phyloP scores from a whole-genome alignment of 148 eudicot genomes.

The Rhododendron molle region DNA sequence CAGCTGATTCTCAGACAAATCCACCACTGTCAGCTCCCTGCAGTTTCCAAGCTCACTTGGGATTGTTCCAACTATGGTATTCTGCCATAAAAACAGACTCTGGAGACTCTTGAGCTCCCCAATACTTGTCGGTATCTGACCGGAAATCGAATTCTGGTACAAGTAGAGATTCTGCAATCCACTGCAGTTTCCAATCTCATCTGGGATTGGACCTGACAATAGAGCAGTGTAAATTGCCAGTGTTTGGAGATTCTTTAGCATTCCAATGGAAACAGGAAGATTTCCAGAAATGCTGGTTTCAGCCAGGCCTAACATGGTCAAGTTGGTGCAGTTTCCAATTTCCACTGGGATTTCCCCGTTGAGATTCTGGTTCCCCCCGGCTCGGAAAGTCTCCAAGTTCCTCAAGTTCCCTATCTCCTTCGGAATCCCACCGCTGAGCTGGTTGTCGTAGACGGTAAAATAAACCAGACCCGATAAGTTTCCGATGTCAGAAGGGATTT shows the following conservation, averaged over 20 bases:
- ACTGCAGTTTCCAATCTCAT: slow-evolving; percentile 76
- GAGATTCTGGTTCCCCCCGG: slow-evolving; percentile 92
- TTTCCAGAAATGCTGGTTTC: slow-evolving; percentile 82
- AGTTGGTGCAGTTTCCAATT: slow-evolving; percentile 73
- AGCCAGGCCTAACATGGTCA: slow-evolving; percentile 70
- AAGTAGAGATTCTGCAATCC: slow-evolving; percentile 69
- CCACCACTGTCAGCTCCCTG: slow-evolving; percentile 54
- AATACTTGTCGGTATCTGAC: slow-evolving; percentile 58
- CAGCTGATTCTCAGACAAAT: slow-evolving; percentile 66
- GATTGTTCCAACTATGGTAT: slow-evolving; percentile 66
- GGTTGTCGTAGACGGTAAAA: slow-evolving; percentile 66
- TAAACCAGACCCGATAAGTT: slow-evolving; percentile 48
- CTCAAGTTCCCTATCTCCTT: slow-evolving; percentile 54
- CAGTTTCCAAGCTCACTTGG: slow-evolving; percentile 72
- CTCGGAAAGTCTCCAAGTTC: slow-evolving; percentile 56
- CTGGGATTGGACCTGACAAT: slow-evolving; percentile 81
- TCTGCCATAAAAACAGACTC: slow-evolving; percentile 90
- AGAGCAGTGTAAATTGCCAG: slow-evolving; percentile 76
- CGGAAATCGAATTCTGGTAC: slow-evolving; percentile 83
- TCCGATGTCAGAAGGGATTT: slow-evolving; percentile 67
- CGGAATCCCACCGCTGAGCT: slow-evolving; percentile 69
- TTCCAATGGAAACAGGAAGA: slow-evolving; percentile 68
- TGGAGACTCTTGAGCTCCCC: slow-evolving; percentile 68
- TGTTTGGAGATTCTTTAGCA: slow-evolving; percentile 63
- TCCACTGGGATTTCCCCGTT: slow-evolving; percentile 72